Evolutionary conservation across 2,329 filamentous ascomycete genomes (phyloP).

Genomic region (Capronia americana): DNA sequence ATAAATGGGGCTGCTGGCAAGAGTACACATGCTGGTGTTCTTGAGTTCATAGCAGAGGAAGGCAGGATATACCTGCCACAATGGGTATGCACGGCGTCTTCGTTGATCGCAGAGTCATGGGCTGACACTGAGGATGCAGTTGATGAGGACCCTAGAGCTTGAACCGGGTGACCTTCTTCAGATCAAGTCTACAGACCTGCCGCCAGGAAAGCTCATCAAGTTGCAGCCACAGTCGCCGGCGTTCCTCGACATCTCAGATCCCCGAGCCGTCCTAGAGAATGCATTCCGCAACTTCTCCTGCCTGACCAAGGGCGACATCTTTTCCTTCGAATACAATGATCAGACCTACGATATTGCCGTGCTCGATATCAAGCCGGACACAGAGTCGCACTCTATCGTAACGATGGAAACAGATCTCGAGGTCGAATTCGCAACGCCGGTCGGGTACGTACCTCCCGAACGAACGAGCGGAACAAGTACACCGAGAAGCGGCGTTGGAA

Average conservation of each 20-base stretch:
- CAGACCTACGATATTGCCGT: constrained; percentile 92
- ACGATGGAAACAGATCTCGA: constrained; percentile 96
- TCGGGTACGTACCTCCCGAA: constrained; percentile 91
- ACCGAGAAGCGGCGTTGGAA: constrained; percentile 68
- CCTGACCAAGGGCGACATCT: constrained; percentile 89
- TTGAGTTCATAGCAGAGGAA: constrained; percentile 98
- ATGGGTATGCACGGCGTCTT: constrained; percentile 69
- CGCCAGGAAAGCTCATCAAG: constrained; percentile 91
- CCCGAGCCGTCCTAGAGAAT: constrained; percentile 95
- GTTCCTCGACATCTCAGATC: constrained; percentile 96
- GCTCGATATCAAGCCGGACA: constrained; percentile 87
- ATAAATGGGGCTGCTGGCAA: constrained; percentile 82
- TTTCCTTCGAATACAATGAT: constrained; percentile 97
- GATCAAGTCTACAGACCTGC: constrained; percentile 91
- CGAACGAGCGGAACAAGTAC: constrained; percentile 83
- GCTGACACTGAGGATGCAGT: constrained; percentile 56
- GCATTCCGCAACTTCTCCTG: constrained; percentile 96
- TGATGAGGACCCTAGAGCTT: constrained; percentile 89
- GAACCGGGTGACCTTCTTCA: constrained; percentile 95
- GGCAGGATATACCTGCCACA: constrained; percentile 94
- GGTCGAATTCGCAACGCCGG: constrained; percentile 91
- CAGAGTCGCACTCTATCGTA: constrained; percentile 80
- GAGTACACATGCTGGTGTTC: constrained; percentile 89
- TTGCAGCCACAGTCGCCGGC: constrained; percentile 90
- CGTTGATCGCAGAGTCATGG: constrained; percentile 13